Evolutionary conservation across 225 moss, liverwort and hornwort genomes (phyloP).

Genomic region (Anthoceros angustus): DNA sequence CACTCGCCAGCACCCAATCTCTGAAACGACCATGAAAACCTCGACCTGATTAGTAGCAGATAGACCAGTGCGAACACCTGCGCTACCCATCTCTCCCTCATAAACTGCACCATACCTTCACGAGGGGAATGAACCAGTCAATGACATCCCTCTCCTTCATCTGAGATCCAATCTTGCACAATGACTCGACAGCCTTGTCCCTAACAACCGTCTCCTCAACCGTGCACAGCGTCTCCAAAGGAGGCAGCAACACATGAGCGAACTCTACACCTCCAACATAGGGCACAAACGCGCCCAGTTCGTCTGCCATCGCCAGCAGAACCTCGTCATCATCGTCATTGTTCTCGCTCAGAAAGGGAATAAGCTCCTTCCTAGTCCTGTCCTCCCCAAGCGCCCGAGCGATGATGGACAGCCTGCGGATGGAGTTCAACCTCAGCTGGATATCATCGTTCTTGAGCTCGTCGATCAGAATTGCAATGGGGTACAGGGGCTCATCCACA

Average conservation of each 20-base stretch:
- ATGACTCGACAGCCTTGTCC: slow-evolving; percentile 76
- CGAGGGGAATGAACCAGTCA: slow-evolving; percentile 85
- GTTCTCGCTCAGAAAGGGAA: slow-evolving; percentile 76
- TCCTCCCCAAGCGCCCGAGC: slow-evolving; percentile 88
- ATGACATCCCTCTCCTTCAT: slow-evolving; percentile 95
- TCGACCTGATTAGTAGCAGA: slow-evolving; percentile 10
- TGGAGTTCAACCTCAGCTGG: slow-evolving; percentile 87
- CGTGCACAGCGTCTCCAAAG: slow-evolving; percentile 62
- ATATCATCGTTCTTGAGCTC: slow-evolving; percentile 97
- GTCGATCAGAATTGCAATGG: slow-evolving; percentile 89
- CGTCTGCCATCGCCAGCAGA: slow-evolving; percentile 84
- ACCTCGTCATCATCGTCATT: slow-evolving; percentile 96
- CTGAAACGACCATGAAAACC: slow-evolving; percentile 10
- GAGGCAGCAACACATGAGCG: slow-evolving; percentile 64
- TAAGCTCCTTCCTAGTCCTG: slow-evolving; percentile 88
- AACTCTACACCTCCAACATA: slow-evolving; percentile 78
- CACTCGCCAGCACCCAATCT: slow-evolving; percentile 96
- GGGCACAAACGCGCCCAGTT: slow-evolving; percentile 71
- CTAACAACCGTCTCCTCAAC: slow-evolving; percentile 95
- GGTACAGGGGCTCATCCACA: slow-evolving; percentile 91
- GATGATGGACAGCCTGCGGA: slow-evolving; percentile 78
- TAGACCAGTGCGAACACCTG: neutral
- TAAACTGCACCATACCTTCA: slow-evolving; percentile 31
- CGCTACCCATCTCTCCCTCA: neutral
- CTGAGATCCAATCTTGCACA: slow-evolving; percentile 77